These are phyloP conservation scores for Neonectria magnoliae DNA, from an alignment of 2,329 filamentous ascomycete genomes.

Conservation along the genomic window DNA sequence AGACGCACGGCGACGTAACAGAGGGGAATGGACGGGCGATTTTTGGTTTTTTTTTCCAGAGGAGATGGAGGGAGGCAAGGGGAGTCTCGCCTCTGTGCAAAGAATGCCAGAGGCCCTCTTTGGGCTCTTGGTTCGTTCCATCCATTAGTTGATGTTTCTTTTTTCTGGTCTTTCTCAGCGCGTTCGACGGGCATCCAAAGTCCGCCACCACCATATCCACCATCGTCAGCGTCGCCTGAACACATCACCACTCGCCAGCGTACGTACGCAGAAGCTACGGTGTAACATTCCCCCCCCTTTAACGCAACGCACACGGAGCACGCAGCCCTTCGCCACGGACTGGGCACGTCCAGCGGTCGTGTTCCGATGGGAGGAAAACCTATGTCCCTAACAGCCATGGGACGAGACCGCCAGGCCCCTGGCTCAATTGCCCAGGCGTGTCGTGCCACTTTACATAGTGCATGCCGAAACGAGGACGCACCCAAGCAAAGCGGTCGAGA, in stretches of 20 bases:
- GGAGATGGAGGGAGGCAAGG: background rate
- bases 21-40: background rate
- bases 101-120: background rate
- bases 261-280: background rate
- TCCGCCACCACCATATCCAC: constrained; percentile 11
- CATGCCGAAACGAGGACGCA: constrained; percentile 7
- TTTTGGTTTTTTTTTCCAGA: background rate
- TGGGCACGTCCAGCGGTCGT: constrained; percentile 8
- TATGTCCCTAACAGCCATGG: constrained; percentile 1
- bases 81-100: background rate
- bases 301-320: constrained; percentile 8
- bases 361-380: constrained; percentile 10
- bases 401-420: background rate
- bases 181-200: constrained; percentile 7
- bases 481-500: background rate
- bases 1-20: constrained; percentile 12
- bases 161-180: constrained; percentile 1
- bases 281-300: background rate
- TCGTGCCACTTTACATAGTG: constrained; percentile 20
- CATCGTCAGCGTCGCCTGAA: constrained; percentile 7
- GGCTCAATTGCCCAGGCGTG: constrained; percentile 6
- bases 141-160: too few relatives aligned
- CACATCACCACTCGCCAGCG: constrained; percentile 6
- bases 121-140: background rate
- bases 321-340: constrained; percentile 15